A percentile compares a stretch with the other conserved stretches of the same genome.
Conservation (phyloP, 2,329 filamentous ascomycete genomes). For the Amauroascus verrucosus region DNA sequence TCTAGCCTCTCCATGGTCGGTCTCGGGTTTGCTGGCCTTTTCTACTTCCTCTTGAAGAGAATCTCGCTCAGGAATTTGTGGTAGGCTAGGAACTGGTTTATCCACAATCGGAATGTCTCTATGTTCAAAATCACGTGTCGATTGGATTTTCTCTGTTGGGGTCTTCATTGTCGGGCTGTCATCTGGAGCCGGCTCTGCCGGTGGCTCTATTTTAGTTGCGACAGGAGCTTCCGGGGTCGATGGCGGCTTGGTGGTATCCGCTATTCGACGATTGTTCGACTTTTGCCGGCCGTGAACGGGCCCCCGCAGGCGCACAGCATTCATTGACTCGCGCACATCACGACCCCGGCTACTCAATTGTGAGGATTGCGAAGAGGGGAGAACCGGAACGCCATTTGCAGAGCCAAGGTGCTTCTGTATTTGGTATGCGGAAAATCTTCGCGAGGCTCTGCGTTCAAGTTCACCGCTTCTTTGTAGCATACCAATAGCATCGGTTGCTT, state of each 20-base stretch:
- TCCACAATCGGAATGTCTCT: conserved; percentile 36
- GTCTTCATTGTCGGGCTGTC: conserved; percentile 47
- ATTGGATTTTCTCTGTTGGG: conserved; percentile 54
- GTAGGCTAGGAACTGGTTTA: conserved; percentile 50
- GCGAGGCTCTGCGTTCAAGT: conserved; percentile 80
- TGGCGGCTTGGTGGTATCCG: conserved; percentile 44
- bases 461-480: conserved; percentile 87
- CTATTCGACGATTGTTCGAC: conserved; percentile 38
- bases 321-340: conserved; percentile 72
- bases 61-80: conserved; percentile 29
- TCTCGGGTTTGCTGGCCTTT: conserved; percentile 16
- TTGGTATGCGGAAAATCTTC: conserved; percentile 91
- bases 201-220: conserved; percentile 28
- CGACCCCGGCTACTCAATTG: conserved; percentile 73
- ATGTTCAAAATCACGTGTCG: conserved; percentile 28
- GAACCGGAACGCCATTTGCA: conserved; percentile 72
- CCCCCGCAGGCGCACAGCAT: conserved; percentile 42
- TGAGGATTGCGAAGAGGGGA: conserved; percentile 66
- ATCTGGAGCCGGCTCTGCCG: conserved; percentile 16
- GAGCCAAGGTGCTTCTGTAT: conserved; percentile 87
- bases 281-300: conserved; percentile 41
- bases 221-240: conserved; percentile 24
- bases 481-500: conserved; percentile 79
- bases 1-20: conserved; percentile 4
- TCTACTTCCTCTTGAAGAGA: conserved; percentile 18